Evolutionary conservation across 805 yeast species (phyloP), one percentile per base, ranked within the genome.

Genomic region (Ogataea populi-albae): DNA sequence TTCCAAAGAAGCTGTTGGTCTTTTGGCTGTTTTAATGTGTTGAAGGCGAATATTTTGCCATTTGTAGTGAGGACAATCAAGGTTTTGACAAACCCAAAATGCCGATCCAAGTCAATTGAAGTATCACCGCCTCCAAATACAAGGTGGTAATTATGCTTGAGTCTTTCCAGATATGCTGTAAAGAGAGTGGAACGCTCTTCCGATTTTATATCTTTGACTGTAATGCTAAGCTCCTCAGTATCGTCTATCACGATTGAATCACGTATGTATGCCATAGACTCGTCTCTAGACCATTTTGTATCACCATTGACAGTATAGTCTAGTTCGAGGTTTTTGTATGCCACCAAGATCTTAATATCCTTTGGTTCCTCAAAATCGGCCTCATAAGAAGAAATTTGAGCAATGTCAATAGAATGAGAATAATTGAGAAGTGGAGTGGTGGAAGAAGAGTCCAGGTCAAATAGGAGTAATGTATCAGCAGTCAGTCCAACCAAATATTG

Each of bases 31-130:
- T 55, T 46, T 14, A 75, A 73, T 33, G 66, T 56, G 40, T 70
- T 64, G 12, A 75, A 50, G 1, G 74, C 76, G 7, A 68, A 54
- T 1, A 79, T 32, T 30, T 61, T 62, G 4, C 73, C 71, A 29
- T 52, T 52, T 9, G 52, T 47, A 0, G 76, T 66, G 3, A 69
- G 62, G 1, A 65, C 62, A 2, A 75, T 52, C 18, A 76, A 41
- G 4, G 54, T 51, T 38, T 75, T 75, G 6, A 57, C 49, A 22
- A 70, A 65, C 1, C 81, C 81, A 58, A 76, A 75, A 19, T 57
- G 64, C 10, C 38, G 34, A 22, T 39, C 34, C 18, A 23, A 32
- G 23, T 40, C 42, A 11, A 34, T 23, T 28, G n/a, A 52, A 15
- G 43, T 56, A 35, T n/a, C 42, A 23, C 40, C 31, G 35, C 18